A percentile compares a stretch with the other conserved stretches of the same genome.
Evolutionary conservation across 1,284 basidiomycete genomes (phyloP).

Genomic region (Melampsora medusae): DNA sequence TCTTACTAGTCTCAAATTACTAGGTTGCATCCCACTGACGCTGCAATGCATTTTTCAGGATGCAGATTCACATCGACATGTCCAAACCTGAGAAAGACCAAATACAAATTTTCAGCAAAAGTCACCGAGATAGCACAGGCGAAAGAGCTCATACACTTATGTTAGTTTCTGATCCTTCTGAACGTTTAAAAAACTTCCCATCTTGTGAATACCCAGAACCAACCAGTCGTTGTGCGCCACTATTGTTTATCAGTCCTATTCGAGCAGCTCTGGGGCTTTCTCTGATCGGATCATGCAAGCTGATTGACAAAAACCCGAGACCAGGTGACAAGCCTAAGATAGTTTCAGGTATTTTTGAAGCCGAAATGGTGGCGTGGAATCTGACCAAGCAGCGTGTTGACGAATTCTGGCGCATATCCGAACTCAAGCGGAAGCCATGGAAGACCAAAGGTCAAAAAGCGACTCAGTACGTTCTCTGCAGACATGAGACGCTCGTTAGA

Average conservation of each 20-base stretch:
- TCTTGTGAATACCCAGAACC: not conserved
- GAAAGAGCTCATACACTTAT: conserved; percentile 69
- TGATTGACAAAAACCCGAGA: conserved; percentile 9
- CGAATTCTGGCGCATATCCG: conserved; percentile 57
- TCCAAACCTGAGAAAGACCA: conserved; percentile 55
- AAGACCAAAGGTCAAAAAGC: not conserved
- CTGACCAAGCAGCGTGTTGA: conserved; percentile 58
- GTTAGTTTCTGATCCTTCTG: conserved; percentile 55
- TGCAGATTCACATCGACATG: conserved; percentile 74
- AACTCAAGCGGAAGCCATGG: conserved; percentile 24
- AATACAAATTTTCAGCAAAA: conserved; percentile 80
- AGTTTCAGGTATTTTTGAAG: conserved; percentile 67
- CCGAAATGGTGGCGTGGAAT: conserved; percentile 80
- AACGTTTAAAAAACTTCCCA: not conserved
- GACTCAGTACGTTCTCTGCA: not conserved
- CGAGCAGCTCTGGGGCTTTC: conserved; percentile 63
- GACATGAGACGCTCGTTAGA: not conserved
- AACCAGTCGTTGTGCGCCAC: not conserved
- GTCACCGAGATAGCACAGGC: conserved; percentile 70
- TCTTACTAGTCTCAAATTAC: not conserved
- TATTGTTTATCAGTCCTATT: conserved; percentile 61
- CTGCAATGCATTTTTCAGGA: conserved; percentile 50
- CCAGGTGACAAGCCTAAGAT: not conserved
- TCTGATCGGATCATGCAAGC: conserved; percentile 33
- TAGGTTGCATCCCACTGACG: too few species aligned